Base-by-base conservation (phyloP, 2,329 filamentous ascomycete species). In the Pseudocercospora vitis region DNA sequence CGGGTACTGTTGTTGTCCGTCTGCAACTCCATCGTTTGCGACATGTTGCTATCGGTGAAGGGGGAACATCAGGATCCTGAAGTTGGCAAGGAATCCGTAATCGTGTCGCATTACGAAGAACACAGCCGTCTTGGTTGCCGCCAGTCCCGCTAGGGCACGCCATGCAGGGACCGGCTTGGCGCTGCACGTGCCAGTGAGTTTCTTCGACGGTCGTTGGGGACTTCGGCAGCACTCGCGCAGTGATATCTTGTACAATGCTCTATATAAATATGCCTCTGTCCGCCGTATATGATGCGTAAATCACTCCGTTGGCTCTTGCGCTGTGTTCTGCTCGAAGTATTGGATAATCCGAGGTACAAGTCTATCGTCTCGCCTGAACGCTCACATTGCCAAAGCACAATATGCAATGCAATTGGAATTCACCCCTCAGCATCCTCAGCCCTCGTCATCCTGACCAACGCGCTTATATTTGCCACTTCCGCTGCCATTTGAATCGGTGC, bases 391-490 rank as follows among this genome's bases (percentile, higher is more conserved):
- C 11, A 28, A 45, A 31, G n/a, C 50, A 26, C 50, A 26, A 59
- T 55, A 29, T 26, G 16, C 18, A 39, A 45, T 19, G 42, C 26
- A 24, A 39, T 16, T 28, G 24, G 11, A 21, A 3, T 16, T 57
- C 37, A 60, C 55, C 45, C 40, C 23, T 68, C 66, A 14, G 74
- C 72, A 16, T 76, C 71, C 57, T 78, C n/a, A n/a, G n/a, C n/a
- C n/a, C 23, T 68, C 66, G 14, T 74, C 72, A 16, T 76, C 71
- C 57, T 78, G 76, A 12, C 71, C 75, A 16, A 79, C 68, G 14
- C 70, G 64, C 63, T 71, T 74, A 62, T 79, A 79, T 60, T 71
- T 73, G 29, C 74, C 76, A 59, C 74, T 73, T 18, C 72, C 73
- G 9, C 62, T 58, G 2, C 62, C 65, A 42, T 62, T 66, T 7